phyloP scores from a whole-genome alignment of 2,329 filamentous ascomycete genomes.

The Elsinoe perseae region DNA sequence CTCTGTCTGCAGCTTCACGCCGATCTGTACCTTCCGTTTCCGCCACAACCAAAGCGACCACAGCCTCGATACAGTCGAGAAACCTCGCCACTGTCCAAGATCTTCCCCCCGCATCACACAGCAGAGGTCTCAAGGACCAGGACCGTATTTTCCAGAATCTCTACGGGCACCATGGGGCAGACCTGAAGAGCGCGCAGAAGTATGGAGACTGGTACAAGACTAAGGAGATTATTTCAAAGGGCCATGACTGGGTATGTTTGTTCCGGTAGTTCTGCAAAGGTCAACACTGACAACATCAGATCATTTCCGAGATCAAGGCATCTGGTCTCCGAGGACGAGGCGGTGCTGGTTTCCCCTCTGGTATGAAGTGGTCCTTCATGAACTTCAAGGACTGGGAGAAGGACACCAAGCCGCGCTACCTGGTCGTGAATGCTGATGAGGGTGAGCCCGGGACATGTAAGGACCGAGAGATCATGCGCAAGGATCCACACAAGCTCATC shows the following conservation, averaged over 20 bases:
- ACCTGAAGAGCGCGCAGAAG: conserved; percentile 90
- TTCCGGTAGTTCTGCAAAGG: neutral
- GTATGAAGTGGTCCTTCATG: conserved; percentile 99
- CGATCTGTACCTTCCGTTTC: conserved; percentile 36
- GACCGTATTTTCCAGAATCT: conserved; percentile 99
- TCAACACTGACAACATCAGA: conserved; percentile 43
- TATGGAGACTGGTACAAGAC: conserved; percentile 99
- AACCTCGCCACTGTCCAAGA: conserved; percentile 56
- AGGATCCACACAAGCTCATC: conserved; percentile 97
- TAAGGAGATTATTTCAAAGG: conserved; percentile 95
- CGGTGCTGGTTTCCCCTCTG: conserved; percentile 95
- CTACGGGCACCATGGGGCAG: conserved; percentile 84
- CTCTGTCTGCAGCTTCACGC: conserved; percentile 35
- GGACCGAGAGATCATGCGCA: conserved; percentile 99
- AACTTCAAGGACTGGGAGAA: conserved; percentile 99
- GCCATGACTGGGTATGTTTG: conserved; percentile 75
- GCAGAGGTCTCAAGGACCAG: conserved; percentile 88
- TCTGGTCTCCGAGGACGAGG: conserved; percentile 92
- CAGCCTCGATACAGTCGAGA: conserved; percentile 47
- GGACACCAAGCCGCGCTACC: conserved; percentile 87
- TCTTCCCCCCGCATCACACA: conserved; percentile 52
- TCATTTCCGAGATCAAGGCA: conserved; percentile 94
- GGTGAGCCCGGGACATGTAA: conserved; percentile 99
- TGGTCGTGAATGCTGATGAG: conserved; percentile 98
- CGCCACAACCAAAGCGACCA: conserved; percentile 36